These are phyloP conservation scores for Cyanophora paradoxa DNA, from an alignment of 78 protist genomes.

Conservation along the genomic window DNA sequence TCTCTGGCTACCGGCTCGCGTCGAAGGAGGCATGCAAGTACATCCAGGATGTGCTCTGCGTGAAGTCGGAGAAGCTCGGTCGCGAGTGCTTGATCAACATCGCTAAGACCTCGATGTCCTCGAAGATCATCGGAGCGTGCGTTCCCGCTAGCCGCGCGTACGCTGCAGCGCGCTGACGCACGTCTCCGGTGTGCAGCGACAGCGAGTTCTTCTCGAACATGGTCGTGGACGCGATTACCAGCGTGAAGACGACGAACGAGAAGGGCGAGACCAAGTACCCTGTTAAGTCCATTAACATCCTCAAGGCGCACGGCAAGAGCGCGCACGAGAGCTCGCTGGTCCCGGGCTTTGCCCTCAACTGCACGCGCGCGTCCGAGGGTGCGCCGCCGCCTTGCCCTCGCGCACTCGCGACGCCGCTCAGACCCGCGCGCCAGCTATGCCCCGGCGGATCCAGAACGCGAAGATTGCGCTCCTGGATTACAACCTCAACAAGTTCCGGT, in stretches of 20 bases:
- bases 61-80: constrained; percentile 59
- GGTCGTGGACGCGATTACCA: constrained; percentile 82
- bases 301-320: constrained; percentile 92
- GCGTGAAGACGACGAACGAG: constrained; percentile 72
- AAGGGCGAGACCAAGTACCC: constrained; percentile 84
- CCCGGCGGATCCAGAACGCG: constrained; percentile 67
- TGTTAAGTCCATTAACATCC: constrained; percentile 79
- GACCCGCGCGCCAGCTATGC: constrained; percentile 88
- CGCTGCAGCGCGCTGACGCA: too few species aligned
- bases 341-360: constrained; percentile 89
- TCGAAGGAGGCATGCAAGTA: constrained; percentile 78
- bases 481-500: constrained; percentile 68
- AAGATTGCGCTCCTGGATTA: constrained; percentile 96
- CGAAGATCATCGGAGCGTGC: constrained; percentile 81
- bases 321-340: constrained; percentile 68
- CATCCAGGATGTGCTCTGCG: constrained; percentile 53
- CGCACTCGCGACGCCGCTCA: too few species aligned
- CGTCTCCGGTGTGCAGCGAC: too few species aligned
- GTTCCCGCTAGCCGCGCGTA: too few species aligned
- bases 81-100: constrained; percentile 77
- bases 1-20: constrained; percentile 93
- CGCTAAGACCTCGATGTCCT: constrained; percentile 94
- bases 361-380: constrained; percentile 83
- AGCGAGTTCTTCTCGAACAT: constrained; percentile 87
- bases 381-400: neutral